A percentile compares a stretch with the other conserved stretches of the same genome.
Evolutionary conservation across 208 protist species (phyloP).

Genomic region (Leishmania tropica): DNA sequence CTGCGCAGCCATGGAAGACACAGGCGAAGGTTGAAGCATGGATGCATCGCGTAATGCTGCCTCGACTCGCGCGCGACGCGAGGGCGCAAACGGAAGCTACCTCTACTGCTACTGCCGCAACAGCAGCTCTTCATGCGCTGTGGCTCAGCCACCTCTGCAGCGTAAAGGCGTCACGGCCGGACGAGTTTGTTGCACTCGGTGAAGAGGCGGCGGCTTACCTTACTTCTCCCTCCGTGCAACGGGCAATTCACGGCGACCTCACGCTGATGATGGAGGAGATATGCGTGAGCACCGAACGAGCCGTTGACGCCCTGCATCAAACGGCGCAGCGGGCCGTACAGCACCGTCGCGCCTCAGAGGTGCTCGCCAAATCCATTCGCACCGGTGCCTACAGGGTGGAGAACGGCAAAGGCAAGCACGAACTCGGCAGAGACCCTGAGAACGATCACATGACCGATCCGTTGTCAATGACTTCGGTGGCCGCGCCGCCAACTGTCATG

Average conservation of each 20-base stretch:
- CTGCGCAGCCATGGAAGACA: conserved; percentile 47
- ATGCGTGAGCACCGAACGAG: conserved; percentile 7
- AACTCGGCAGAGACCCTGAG: not conserved
- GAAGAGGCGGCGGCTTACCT: conserved; percentile 16
- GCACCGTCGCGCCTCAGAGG: conserved; percentile 11
- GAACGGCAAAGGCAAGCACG: not conserved
- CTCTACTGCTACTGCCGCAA: conserved; percentile 15
- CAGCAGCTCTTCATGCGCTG: conserved; percentile 34
- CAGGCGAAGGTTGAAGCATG: conserved; percentile 43
- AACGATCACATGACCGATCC: not conserved
- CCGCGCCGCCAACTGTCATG: not conserved
- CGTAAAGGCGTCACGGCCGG: conserved; percentile 47
- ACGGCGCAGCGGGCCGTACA: conserved; percentile 30
- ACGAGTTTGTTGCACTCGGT: conserved; percentile 48
- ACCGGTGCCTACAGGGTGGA: conserved; percentile 32
- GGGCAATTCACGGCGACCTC: conserved; percentile 15
- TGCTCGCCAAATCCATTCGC: conserved; percentile 53
- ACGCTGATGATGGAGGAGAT: conserved; percentile 7
- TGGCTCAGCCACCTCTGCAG: conserved; percentile 62
- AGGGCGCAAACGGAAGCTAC: not conserved
- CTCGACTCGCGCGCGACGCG: conserved; percentile 1
- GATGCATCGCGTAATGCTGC: conserved; percentile 42
- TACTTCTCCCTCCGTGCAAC: not conserved
- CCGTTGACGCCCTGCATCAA: conserved; percentile 22
- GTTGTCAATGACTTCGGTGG: not conserved